Base-by-base conservation (phyloP, 1,284 basidiomycete genomes). In the Pseudozyma thailandica region DNA sequence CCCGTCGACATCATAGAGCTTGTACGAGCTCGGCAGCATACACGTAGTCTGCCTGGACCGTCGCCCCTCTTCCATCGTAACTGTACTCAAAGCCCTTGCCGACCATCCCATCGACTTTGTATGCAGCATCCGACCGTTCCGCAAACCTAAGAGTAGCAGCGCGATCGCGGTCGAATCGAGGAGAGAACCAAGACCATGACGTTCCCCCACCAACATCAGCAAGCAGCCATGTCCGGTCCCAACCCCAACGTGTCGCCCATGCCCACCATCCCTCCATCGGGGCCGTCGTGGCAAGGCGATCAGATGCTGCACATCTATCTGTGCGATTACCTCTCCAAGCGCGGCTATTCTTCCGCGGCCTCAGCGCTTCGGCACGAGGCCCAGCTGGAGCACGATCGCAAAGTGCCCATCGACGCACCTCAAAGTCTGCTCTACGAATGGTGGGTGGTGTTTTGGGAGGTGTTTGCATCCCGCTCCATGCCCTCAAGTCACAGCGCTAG, bases 291-390 rank as follows among this genome's bases (percentile, higher is more conserved):
- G 68, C 38, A 60, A 42, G 68, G 61, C 30, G 61, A 71, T 21
- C 51, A 53, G 21, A 72, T 68, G 70, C 53, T 72, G 10, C 70
- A 72, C 56, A 51, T 64, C 46, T 72, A 72, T 49, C 33, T 72
- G 2, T 68, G 64, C 54, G 70, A 72, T 44, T 72, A 72, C 18
- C 50, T 68, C 26, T 56, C 49, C 25, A 72, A 72, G 42, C 51
- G 70, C 5, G 59, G 59, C 2, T 72, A 43, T n/a, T 33, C 37
- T 0, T 59, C 63, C 28, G 70, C 60, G 1, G 70, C 64, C 3
- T 41, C 43, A 2, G 59, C 64, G 3, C 16, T 72, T 7, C 27
- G 38, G 9, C n/a, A 21, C 13, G 70, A 72, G 48, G 64, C 70
- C 1, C 59, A 60, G 2, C 37, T 72, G 2, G 53, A 54, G 2